Percentiles rank a stretch among this genome's conserved stretches.
These are phyloP conservation scores for Carpinus fangiana DNA, from an alignment of 306 rosid genomes.

Conservation along the genomic window DNA sequence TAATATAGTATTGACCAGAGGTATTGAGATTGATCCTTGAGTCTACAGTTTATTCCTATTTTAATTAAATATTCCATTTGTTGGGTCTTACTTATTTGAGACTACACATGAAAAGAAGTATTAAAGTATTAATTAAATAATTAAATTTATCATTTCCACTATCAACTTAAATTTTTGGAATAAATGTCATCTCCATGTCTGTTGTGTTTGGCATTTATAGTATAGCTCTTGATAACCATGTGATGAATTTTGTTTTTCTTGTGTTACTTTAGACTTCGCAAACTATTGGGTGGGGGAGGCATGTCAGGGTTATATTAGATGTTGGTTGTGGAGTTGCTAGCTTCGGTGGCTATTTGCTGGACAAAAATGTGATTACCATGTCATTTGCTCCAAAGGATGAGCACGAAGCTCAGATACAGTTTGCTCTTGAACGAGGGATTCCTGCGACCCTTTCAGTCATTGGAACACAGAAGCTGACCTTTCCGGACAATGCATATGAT, in stretches of 20 bases:
- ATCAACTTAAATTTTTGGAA: no score
- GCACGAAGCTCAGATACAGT: constrained; percentile 98
- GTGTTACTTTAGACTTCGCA: constrained; percentile 50
- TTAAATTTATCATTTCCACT: no score
- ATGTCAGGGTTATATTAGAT: constrained; percentile 78
- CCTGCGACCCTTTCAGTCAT: constrained; percentile 94
- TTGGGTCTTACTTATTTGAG: no score
- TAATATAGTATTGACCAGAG: no score
- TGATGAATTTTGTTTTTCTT: constrained; percentile 14
- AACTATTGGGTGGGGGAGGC: constrained; percentile 70
- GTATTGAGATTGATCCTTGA: no score
- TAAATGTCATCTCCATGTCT: no score
- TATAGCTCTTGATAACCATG: constrained; percentile 10
- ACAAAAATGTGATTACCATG: constrained; percentile 81
- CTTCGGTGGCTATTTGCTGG: constrained; percentile 86
- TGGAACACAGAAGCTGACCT: constrained; percentile 83
- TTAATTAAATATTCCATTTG: no score
- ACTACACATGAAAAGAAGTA: no score
- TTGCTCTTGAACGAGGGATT: constrained; percentile 97
- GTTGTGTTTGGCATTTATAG: constrained; percentile 6
- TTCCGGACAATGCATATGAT: constrained; percentile 75
- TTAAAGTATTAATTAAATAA: no score
- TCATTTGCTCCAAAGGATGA: constrained; percentile 98
- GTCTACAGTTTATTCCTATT: no score
- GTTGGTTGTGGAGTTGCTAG: constrained; percentile 99